These are phyloP conservation scores for Trypanosoma mega DNA, from an alignment of 208 protist genomes.

Conservation along the genomic window DNA sequence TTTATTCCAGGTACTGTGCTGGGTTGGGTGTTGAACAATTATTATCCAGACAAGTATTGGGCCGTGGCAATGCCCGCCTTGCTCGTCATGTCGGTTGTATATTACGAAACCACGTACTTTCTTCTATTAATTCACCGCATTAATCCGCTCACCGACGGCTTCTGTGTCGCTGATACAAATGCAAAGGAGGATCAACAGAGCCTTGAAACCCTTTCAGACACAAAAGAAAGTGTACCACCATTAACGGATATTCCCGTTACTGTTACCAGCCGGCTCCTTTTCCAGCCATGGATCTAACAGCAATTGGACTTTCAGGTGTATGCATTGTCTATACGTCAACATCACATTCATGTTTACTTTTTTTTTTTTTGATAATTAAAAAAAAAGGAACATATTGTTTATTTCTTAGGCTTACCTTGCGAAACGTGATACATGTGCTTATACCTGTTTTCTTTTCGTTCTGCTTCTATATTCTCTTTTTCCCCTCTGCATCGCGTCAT, in stretches of 20 bases:
- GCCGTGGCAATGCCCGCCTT: constrained; percentile 79
- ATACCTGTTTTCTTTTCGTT: too few relatives aligned
- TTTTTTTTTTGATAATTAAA: constrained; percentile 3
- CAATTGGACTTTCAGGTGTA: too few relatives aligned
- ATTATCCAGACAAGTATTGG: constrained; percentile 93
- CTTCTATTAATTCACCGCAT: constrained; percentile 68
- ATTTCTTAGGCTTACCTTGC: too few relatives aligned
- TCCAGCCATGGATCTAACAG: constrained; percentile 73
- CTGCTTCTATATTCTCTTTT: too few relatives aligned
- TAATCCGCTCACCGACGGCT: constrained; percentile 69
- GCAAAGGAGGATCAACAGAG: constrained; percentile 52
- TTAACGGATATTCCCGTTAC: constrained; percentile 82
- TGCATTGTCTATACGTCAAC: too few relatives aligned
- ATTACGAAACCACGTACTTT: constrained; percentile 66
- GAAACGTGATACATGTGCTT: too few relatives aligned
- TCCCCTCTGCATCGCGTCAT: too few relatives aligned
- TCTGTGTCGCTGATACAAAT: constrained; percentile 72
- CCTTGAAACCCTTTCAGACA: constrained; percentile 49
- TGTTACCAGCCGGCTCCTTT: constrained; percentile 72
- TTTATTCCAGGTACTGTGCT: constrained; percentile 58
- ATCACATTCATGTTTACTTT: constrained; percentile 13
- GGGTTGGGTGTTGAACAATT: constrained; percentile 63
- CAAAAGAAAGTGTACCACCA: constrained; percentile 66
- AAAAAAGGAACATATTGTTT: constrained; percentile 1
- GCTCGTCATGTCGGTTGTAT: constrained; percentile 72